phyloP scores from a whole-genome alignment of 1,284 basidiomycete species.

The Rhodotorula sp. region DNA sequence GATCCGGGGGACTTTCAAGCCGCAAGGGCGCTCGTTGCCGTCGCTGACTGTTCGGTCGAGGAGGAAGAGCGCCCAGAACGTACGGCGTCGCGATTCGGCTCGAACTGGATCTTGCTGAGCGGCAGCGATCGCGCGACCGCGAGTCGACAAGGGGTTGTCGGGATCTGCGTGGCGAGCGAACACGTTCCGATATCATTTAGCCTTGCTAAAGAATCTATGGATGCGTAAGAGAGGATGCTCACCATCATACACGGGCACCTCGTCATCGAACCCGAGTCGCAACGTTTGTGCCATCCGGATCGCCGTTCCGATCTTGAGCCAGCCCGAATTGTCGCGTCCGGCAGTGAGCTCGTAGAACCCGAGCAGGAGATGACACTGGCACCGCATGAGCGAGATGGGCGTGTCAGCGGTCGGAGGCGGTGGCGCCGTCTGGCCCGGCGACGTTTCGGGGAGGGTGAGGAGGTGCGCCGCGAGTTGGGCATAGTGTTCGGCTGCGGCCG shows the following conservation, averaged over 20 bases:
- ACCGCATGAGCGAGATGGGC: slow-evolving; percentile 36
- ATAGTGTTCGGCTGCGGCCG: slow-evolving; percentile 35
- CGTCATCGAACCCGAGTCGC: slow-evolving; percentile 40
- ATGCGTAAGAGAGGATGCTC: not conserved
- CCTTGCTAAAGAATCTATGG: not conserved
- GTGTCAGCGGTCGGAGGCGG: slow-evolving; percentile 17
- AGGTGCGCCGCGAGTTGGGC: slow-evolving; percentile 29
- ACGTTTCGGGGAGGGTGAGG: slow-evolving; percentile 24
- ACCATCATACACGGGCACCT: slow-evolving; percentile 22
- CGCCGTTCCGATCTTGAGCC: slow-evolving; percentile 39
- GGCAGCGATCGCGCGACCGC: not conserved
- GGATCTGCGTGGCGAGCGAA: not conserved
- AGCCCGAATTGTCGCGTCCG: slow-evolving; percentile 38
- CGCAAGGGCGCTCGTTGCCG: slow-evolving; percentile 40
- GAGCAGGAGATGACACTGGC: slow-evolving; percentile 40
- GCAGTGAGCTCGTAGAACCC: slow-evolving; percentile 42
- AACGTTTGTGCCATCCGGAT: slow-evolving; percentile 42
- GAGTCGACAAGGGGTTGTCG: slow-evolving; percentile 1
- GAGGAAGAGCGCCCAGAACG: slow-evolving; percentile 41
- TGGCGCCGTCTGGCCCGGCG: not conserved
- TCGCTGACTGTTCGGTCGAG: slow-evolving; percentile 41
- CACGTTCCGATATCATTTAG: not conserved
- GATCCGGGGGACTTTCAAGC: slow-evolving; percentile 32
- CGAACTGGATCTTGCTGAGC: slow-evolving; percentile 17
- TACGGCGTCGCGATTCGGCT: slow-evolving; percentile 35